Evolutionary conservation across 148 eudicot genomes (phyloP).

Genomic region (Heliamphora exappendiculata): DNA sequence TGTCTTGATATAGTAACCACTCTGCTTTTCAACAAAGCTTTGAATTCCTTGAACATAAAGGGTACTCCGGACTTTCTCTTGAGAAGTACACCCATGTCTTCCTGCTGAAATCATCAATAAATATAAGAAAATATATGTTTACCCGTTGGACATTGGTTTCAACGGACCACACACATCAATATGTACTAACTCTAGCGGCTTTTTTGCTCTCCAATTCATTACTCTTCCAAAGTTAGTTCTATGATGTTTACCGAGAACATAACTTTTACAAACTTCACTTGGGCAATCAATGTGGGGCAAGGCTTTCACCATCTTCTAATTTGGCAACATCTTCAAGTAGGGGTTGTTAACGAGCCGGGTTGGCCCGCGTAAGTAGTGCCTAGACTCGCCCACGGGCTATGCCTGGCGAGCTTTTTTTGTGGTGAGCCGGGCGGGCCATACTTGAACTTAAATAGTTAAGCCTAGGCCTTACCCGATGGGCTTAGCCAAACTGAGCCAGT

Average conservation of each 20-base stretch:
- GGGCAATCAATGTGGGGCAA: background rate
- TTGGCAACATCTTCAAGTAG: too few relatives aligned
- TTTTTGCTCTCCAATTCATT: background rate
- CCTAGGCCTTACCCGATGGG: too few relatives aligned
- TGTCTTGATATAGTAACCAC: background rate
- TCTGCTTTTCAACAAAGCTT: background rate
- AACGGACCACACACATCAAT: constrained; percentile 4
- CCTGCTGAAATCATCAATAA: background rate
- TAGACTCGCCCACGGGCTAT: too few relatives aligned
- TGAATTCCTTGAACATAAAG: background rate
- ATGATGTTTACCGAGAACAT: background rate
- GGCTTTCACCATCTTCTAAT: background rate
- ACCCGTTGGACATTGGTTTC: background rate
- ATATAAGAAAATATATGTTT: background rate
- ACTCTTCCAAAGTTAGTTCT: background rate
- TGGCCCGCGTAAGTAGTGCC: too few relatives aligned
- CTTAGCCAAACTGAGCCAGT: too few relatives aligned
- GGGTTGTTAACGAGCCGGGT: too few relatives aligned
- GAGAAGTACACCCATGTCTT: background rate
- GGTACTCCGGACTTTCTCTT: background rate
- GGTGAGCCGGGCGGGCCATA: too few relatives aligned
- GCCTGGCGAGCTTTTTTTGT: too few relatives aligned
- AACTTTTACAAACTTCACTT: background rate
- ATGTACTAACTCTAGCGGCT: background rate
- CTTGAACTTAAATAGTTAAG: too few relatives aligned